Evolutionary conservation across 345 rosid species (phyloP).

Genomic region (Sapria himalayana): DNA sequence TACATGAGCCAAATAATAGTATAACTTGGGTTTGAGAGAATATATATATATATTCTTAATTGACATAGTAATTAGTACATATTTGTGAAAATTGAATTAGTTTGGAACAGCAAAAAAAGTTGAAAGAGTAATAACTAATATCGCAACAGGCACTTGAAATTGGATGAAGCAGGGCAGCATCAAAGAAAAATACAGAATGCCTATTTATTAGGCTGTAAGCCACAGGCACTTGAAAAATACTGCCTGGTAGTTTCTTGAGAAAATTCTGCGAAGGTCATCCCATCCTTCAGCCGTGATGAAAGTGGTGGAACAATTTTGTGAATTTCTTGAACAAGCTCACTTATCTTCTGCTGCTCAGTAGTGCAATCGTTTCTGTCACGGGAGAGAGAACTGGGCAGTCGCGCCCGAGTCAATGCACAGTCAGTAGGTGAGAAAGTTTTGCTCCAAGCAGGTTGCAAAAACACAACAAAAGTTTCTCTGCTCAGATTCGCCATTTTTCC

Average conservation of each 20-base stretch:
- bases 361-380: slow-evolving; percentile 8
- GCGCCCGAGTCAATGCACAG: slow-evolving; percentile 12
- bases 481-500: slow-evolving; percentile 27
- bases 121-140: too few relatives aligned
- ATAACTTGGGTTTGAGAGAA: too few relatives aligned
- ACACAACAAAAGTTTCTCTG: slow-evolving; percentile 65
- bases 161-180: too few relatives aligned
- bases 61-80: too few relatives aligned
- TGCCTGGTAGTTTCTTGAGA: slow-evolving; percentile 66
- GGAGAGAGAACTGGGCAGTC: slow-evolving; percentile 6
- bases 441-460: slow-evolving; percentile 74
- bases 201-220: slow-evolving; percentile 53
- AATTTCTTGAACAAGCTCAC: slow-evolving; percentile 15
- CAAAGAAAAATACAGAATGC: too few relatives aligned
- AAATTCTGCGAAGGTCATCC: slow-evolving; percentile 83
- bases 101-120: too few relatives aligned
- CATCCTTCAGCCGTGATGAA: slow-evolving; percentile 48
- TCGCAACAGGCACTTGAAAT: too few relatives aligned
- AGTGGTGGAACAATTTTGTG: slow-evolving; percentile 44
- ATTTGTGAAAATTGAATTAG: too few relatives aligned
- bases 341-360: slow-evolving; percentile 10
- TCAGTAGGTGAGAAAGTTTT: slow-evolving; percentile 37
- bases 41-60: too few relatives aligned
- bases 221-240: slow-evolving; percentile 67
- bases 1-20: too few relatives aligned